Evolutionary conservation across 441 rosid genomes (phyloP), one percentile per base, ranked within the genome.

Genomic region (Pelargonium myrrhifolium): DNA sequence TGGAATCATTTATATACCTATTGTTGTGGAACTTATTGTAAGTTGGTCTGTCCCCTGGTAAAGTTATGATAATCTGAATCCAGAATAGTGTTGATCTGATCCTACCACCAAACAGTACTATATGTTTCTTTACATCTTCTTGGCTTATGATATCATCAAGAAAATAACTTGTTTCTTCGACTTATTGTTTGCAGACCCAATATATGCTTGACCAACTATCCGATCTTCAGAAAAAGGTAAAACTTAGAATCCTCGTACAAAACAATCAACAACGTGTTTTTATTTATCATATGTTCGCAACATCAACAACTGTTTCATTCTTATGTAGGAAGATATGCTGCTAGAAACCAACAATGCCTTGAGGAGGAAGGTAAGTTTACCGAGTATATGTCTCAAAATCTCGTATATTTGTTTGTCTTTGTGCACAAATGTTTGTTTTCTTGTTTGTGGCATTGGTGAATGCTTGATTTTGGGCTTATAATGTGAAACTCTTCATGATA

Each of bases 191-290:
- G 51, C 75, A 72, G 75, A 72, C 62, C 60, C 70, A 51, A 8
- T 35, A 26, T 61, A 72, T 72, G 75, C 49, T 66, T 14, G 62
- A 63, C 64, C 75, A 72, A 72, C 58, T 72, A 31, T 43, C 70
- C 22, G 75, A 72, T 61, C 67, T 72, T 31, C 64, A 55, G 10
- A 49, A 49, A 35, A 67, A 67, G 75, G 75, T 72, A 59, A 15
- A 60, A 21, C 62, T 21, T 21, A 58, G 22, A 58, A 58, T 21
- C 35, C 1, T 58, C 0, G 2, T 63, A 15, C 8, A 0, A 15
- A 40, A 15, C 17, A 40, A 15, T 47, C 12, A 7, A n/a, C 18
- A 0, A 8, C 24, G 8, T 40, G 9, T n/a, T 1, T 65, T 15
- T 17, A 2, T 28, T 6, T 9, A 37, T 10, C 0, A 8, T 6